A percentile compares a stretch with the other conserved stretches of the same genome.
Evolutionary conservation across 2,329 filamentous ascomycete species (phyloP).

Genomic region (Biscogniauxia marginata): DNA sequence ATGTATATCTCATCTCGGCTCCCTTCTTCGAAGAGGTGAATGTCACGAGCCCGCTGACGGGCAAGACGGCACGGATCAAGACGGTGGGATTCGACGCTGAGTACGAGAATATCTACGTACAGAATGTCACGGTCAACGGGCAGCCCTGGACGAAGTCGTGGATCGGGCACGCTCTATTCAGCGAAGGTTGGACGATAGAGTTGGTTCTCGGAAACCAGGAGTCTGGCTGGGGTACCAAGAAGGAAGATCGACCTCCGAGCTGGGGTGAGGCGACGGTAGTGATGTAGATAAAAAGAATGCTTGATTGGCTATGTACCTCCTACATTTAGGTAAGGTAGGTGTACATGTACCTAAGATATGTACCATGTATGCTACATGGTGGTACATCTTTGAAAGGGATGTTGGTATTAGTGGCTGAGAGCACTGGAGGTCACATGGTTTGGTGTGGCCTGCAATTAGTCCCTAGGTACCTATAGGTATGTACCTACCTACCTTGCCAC

Average conservation of each 20-base stretch:
- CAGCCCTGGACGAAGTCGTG: slow-evolving; percentile 56
- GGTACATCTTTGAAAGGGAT: no score
- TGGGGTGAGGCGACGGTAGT: slow-evolving; percentile 14
- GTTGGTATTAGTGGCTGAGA: no score
- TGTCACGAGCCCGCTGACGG: slow-evolving; percentile 50
- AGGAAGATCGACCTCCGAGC: slow-evolving; percentile 33
- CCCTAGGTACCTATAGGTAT: no score
- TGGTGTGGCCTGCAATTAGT: no score
- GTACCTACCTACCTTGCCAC: no score
- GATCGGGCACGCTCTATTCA: slow-evolving; percentile 60
- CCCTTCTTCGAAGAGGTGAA: slow-evolving; percentile 59
- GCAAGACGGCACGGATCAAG: slow-evolving; percentile 54
- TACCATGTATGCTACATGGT: no score
- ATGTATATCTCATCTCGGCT: slow-evolving; percentile 62
- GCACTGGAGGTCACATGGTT: no score
- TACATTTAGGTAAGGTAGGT: no score
- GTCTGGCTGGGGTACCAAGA: slow-evolving; percentile 66
- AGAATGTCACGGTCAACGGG: slow-evolving; percentile 56
- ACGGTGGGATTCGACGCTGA: slow-evolving; percentile 56
- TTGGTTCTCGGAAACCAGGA: slow-evolving; percentile 59
- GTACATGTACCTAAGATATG: no score
- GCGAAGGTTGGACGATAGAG: slow-evolving; percentile 56
- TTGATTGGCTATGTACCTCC: no score
- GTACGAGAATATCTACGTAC: slow-evolving; percentile 56
- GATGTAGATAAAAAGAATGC: background rate